Evolutionary conservation across 306 rosid species (phyloP).

Genomic region (Prunus salicina): DNA sequence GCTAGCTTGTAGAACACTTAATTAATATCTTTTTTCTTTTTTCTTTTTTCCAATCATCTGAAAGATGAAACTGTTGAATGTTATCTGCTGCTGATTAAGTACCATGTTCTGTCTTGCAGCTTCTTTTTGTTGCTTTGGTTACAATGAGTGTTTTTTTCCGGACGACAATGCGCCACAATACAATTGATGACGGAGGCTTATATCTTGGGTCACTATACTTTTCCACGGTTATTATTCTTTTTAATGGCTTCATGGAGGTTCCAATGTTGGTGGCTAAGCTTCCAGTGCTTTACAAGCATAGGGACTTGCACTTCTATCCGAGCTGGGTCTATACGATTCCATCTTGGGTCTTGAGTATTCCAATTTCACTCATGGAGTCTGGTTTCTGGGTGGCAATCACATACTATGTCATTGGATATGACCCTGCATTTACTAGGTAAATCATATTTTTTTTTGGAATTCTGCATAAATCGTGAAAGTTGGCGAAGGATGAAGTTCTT

Average conservation of each 20-base stretch:
- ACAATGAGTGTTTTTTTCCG: slow-evolving; percentile 99
- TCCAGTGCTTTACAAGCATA: slow-evolving; percentile 95
- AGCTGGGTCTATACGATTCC: slow-evolving; percentile 96
- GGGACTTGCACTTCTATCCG: slow-evolving; percentile 95
- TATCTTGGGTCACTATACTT: slow-evolving; percentile 96
- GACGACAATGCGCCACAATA: slow-evolving; percentile 78
- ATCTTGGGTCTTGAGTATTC: slow-evolving; percentile 86
- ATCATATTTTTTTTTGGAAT: slow-evolving; percentile 21
- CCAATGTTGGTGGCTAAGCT: slow-evolving; percentile 98
- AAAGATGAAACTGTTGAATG: slow-evolving; percentile 19
- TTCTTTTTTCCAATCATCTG: slow-evolving; percentile 8
- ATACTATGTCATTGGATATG: slow-evolving; percentile 87
- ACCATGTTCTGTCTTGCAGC: slow-evolving; percentile 52
- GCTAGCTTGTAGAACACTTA: background rate
- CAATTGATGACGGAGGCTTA: slow-evolving; percentile 80
- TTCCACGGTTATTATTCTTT: slow-evolving; percentile 91
- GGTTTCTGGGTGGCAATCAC: slow-evolving; percentile 93
- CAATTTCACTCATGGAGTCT: slow-evolving; percentile 84
- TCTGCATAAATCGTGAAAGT: slow-evolving; percentile 18
- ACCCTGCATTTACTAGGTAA: slow-evolving; percentile 83
- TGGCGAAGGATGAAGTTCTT: slow-evolving; percentile 22
- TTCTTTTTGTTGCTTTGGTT: slow-evolving; percentile 78
- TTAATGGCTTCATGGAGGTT: slow-evolving; percentile 97
- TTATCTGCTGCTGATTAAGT: slow-evolving; percentile 34
- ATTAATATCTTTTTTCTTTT: background rate